phyloP scores from a whole-genome alignment of 225 moss, liverwort and hornwort species.

The Thuidium tamariscinum region DNA sequence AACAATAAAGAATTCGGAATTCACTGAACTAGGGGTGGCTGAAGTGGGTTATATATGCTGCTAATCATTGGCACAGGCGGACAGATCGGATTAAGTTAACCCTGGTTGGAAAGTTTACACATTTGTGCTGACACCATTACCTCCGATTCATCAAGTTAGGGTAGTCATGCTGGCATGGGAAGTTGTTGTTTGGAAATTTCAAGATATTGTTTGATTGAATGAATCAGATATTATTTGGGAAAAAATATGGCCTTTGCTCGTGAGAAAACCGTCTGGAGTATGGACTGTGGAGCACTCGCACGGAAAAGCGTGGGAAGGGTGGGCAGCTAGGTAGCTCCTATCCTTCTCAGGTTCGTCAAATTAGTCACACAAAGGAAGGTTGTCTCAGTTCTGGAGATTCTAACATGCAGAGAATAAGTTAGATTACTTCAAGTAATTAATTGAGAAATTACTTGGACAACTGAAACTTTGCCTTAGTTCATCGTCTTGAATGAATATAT shows the following conservation, averaged over 20 bases:
- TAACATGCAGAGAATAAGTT: no score
- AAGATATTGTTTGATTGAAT: no score
- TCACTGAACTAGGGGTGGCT: no score
- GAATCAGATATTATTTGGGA: background rate
- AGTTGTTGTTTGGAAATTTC: background rate
- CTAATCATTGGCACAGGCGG: background rate
- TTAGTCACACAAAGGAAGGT: background rate
- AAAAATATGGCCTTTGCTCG: background rate
- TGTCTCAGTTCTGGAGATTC: background rate
- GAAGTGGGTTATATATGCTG: background rate
- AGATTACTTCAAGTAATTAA: no score
- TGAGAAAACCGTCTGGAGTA: background rate
- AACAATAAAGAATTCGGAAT: background rate
- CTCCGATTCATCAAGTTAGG: background rate
- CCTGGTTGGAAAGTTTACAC: background rate
- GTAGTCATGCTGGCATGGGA: no score
- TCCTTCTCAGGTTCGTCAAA: background rate
- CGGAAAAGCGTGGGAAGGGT: background rate
- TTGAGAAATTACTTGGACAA: no score
- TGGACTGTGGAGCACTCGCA: background rate
- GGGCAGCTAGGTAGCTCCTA: background rate
- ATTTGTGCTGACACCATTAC: background rate
- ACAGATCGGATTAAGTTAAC: background rate
- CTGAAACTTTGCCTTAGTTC: background rate
- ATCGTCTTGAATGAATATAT: background rate